Evolutionary conservation across 768 basidiomycete species (phyloP).

Genomic region (Russula brevipes): DNA sequence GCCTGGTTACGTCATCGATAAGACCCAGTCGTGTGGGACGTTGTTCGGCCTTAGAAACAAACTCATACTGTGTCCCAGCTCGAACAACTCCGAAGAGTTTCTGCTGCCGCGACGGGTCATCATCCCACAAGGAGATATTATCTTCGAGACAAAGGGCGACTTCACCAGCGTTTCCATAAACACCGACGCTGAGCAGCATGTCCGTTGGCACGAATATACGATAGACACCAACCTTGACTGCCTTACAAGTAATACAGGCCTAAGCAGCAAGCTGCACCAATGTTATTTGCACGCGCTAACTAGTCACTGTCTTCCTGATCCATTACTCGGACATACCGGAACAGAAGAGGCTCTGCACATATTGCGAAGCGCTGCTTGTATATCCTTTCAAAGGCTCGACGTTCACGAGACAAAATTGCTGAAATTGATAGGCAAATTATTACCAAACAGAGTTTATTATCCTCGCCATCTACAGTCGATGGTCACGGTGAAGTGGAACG

Average conservation of each 20-base stretch:
- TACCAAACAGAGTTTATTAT: constrained; percentile 10
- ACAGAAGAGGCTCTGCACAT: constrained; percentile 41
- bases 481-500: constrained; percentile 3
- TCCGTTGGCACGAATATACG: constrained; percentile 31
- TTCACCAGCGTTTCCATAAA: constrained; percentile 6
- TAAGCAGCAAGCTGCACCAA: constrained; percentile 34
- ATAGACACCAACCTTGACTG: constrained; percentile 33
- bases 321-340: constrained; percentile 41
- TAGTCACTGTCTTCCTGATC: constrained; percentile 41
- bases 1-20: constrained; percentile 41
- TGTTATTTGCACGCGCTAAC: constrained; percentile 46
- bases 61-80: constrained; percentile 19
- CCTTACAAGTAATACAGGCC: constrained; percentile 29
- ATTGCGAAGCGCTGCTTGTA: constrained; percentile 36
- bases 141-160: not conserved
- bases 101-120: not conserved
- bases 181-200: not conserved
- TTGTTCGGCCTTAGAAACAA: constrained; percentile 41
- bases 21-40: constrained; percentile 38
- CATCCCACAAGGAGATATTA: constrained; percentile 9
- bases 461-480: constrained; percentile 8
- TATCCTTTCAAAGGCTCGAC: constrained; percentile 38
- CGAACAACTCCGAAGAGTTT: not conserved
- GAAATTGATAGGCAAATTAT: not conserved
- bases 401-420: not conserved